Percentiles rank a stretch among this genome's conserved stretches.
Conservation (phyloP, 2,329 filamentous ascomycete species). For the Nemania sp. region DNA sequence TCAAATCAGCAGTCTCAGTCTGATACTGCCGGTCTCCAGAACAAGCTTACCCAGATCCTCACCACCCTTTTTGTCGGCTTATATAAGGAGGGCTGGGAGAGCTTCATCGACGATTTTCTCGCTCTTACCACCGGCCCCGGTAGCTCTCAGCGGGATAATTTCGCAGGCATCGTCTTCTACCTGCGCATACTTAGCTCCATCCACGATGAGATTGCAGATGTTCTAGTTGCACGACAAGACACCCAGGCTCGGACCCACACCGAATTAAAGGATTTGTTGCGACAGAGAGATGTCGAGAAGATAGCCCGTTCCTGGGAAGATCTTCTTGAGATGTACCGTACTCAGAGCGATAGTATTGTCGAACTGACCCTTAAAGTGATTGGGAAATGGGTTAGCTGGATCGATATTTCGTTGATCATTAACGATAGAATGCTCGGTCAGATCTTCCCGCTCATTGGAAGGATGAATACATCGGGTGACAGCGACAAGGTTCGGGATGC, state of each 20-base stretch:
- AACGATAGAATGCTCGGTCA: constrained; percentile 88
- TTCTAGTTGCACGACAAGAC: constrained; percentile 81
- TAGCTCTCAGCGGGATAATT: constrained; percentile 74
- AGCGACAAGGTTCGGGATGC: constrained; percentile 88
- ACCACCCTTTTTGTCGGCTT: constrained; percentile 92
- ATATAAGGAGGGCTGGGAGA: constrained; percentile 88
- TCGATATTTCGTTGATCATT: constrained; percentile 93
- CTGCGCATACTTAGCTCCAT: constrained; percentile 88
- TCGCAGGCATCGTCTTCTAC: constrained; percentile 84
- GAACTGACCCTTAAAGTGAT: constrained; percentile 93
- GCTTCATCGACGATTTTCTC: constrained; percentile 91
- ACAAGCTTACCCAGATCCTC: constrained; percentile 95
- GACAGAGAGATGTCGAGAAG: constrained; percentile 87
- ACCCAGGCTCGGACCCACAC: constrained; percentile 87
- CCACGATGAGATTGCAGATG: constrained; percentile 97
- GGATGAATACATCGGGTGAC: constrained; percentile 69
- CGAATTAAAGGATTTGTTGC: constrained; percentile 89
- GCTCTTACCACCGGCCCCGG: constrained; percentile 75
- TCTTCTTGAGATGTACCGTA: constrained; percentile 81
- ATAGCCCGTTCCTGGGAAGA: constrained; percentile 93
- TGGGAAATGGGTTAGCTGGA: constrained; percentile 98
- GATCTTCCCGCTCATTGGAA: constrained; percentile 88
- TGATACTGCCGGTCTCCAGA: constrained; percentile 85
- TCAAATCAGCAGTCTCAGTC: constrained; percentile 65
- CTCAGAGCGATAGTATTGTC: constrained; percentile 76